These are phyloP conservation scores for Pinus tabuliformis DNA, from an alignment of 75 land plant genomes.

Conservation along the genomic window DNA sequence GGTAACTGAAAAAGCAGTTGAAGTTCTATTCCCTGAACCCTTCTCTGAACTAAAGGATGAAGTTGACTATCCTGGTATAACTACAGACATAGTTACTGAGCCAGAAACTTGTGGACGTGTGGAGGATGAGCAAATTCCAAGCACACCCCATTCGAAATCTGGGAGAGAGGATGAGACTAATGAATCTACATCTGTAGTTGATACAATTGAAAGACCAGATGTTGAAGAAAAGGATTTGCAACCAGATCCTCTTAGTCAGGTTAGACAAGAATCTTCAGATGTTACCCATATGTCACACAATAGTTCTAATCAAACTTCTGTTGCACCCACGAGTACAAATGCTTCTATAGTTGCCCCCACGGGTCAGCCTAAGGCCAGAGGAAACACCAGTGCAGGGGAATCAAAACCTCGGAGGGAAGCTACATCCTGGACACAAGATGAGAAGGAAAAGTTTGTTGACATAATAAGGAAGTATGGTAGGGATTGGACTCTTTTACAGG, in stretches of 20 bases:
- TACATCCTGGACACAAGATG: conserved; percentile 46
- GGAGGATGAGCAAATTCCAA: not conserved
- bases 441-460: conserved; percentile 43
- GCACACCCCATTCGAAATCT: not conserved
- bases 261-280: conserved; percentile 3
- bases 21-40: not conserved
- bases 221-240: conserved; percentile 2
- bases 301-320: conserved; percentile 4
- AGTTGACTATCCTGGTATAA: not conserved
- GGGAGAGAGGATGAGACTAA: not conserved
- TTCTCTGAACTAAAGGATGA: not conserved
- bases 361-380: conserved; percentile 12
- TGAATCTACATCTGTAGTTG: not conserved
- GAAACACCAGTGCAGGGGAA: conserved; percentile 14
- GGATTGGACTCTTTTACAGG: conserved; percentile 34
- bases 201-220: not conserved
- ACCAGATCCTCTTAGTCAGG: conserved; percentile 5
- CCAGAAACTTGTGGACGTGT: not conserved
- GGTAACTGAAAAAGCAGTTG: not conserved
- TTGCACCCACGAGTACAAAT: not conserved
- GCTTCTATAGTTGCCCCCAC: conserved; percentile 12
- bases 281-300: not conserved
- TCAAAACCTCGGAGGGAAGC: conserved; percentile 37
- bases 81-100: not conserved
- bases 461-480: conserved; percentile 40